Base-by-base conservation (phyloP, 805 yeast genomes). In the Starmerella lactis-condensi region DNA sequence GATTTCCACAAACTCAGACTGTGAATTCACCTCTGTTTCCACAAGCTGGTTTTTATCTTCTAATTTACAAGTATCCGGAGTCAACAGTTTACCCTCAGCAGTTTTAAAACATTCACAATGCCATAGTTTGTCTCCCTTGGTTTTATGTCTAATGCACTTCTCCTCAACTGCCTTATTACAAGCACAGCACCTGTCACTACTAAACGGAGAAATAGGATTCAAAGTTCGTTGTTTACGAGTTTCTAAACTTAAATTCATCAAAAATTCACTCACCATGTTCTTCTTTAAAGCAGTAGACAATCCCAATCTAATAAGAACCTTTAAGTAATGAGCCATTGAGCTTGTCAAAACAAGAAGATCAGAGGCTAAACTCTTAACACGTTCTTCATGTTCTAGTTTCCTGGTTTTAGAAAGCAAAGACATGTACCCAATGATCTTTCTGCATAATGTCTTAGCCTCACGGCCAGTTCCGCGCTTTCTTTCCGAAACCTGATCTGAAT, bases 281-380 rank as follows among this genome's bases (percentile, higher is more conserved):
- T 65, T 59, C 34, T 66, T 72, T n/a, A 89, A 58, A 0, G 94
- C 78, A 41, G 72, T 70, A 36, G 70, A 66, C 25, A 89, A 62
- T 0, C 94, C 89, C 46, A 70, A 69, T 39, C 95, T 61, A 4
- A 85, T 75, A 15, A 89, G 58, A 5, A 85, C 61, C 51, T 89
- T 89, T 45, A 89, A 60, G 52, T 82, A 85, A 50, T 89, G 96
- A 0, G 98, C 95, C 43, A 85, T 59, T 0, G 91, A 82, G 1
- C 94, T 79, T 4, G 83, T 83, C 8, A 83, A 69, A 0, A 85
- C 69, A 42, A 89, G 62, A 24, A 85, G 47, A 15, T 56, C 60
- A 22, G 45, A 49, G 2, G 58, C 46, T 11, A 40, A 37, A 3
- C 39, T 37, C 13, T 37, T 34, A 16, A 40, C 36, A 9, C 42